These are phyloP conservation scores for Thielaviopsis musarum DNA, from an alignment of 2,329 filamentous ascomycete species.

Conservation along the genomic window DNA sequence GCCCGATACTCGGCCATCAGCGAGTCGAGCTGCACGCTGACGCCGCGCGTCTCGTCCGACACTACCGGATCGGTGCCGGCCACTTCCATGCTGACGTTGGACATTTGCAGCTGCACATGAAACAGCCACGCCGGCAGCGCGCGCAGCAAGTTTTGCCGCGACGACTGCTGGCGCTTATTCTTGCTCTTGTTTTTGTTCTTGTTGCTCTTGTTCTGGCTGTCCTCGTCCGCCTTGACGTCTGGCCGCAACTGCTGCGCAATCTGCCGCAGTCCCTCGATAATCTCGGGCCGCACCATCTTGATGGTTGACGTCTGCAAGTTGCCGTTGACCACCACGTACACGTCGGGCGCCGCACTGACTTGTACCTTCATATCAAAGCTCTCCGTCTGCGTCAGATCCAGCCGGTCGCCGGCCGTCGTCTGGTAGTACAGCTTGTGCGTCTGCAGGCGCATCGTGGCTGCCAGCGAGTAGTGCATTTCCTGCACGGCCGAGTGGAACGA, in stretches of 20 bases:
- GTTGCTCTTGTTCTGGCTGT: not conserved
- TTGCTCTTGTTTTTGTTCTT: conserved; percentile 20
- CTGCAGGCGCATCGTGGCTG: conserved; percentile 65
- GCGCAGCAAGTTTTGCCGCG: conserved; percentile 56
- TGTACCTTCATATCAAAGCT: conserved; percentile 75
- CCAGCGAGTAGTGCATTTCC: conserved; percentile 73
- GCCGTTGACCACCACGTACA: conserved; percentile 64
- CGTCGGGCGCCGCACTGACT: conserved; percentile 68
- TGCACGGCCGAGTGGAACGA: conserved; percentile 83
- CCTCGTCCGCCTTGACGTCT: conserved; percentile 35
- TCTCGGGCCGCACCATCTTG: conserved; percentile 81
- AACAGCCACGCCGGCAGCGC: conserved; percentile 70
- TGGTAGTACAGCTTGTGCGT: conserved; percentile 91
- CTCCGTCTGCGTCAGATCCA: conserved; percentile 77
- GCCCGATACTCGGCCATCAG: conserved; percentile 83
- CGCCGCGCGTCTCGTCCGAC: conserved; percentile 63
- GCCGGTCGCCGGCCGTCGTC: conserved; percentile 62
- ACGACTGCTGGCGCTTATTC: conserved; percentile 29
- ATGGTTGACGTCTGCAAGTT: conserved; percentile 75
- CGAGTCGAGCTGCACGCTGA: conserved; percentile 72
- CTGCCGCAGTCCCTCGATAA: conserved; percentile 79
- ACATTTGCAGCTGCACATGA: conserved; percentile 68
- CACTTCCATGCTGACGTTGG: conserved; percentile 78
- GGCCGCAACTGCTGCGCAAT: conserved; percentile 72
- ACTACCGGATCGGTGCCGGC: conserved; percentile 76